Evolutionary conservation across 208 protist genomes (phyloP), one percentile per base, ranked within the genome.

Genomic region (Leishmania turanica): DNA sequence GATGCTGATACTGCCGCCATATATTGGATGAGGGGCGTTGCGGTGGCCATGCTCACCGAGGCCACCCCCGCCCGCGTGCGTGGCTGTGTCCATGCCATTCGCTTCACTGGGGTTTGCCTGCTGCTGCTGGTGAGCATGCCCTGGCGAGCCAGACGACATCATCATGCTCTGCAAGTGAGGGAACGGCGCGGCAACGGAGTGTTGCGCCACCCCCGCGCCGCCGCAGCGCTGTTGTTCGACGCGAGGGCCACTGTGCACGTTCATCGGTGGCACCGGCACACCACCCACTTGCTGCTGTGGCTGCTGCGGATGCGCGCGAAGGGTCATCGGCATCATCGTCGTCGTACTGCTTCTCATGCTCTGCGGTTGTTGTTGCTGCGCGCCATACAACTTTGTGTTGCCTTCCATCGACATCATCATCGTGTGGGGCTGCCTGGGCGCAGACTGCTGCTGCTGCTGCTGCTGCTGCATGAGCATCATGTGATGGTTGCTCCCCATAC

Each of bases 121-220:
- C 34, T 72, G 68, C 51, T 75, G 70, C 70, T 76, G 72, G 51
- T 76, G 47, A 34, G 53, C 9, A 8, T 62, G 53, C 19, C 15
- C 53, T 45, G 47, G 51, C 34, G 47, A 58, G 24, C n/a, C 21
- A 51, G 9, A 27, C 49, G 51, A 42, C 51, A 76, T 34, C 51
- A 76, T 62, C 72, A 47, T 62, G 51, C 51, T 76, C 49, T 76
- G 72, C 51, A 76, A 13, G 51, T 76, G 72, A 47, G 72, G 72
- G 51, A 76, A 62, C 51, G 72, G 72, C 51, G 31, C 47, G 6
- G 53, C 53, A 42, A 47, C 31, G 53, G 58, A 51, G 45, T 34
- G n/a, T 31, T 71, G 58, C 64, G 21, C 72, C n/a, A 40, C 72
- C 31, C 17, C n/a, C 31, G 53, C 51, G 11, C 15, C 72, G 9